phyloP scores from a whole-genome alignment of 129 eudicot genomes.

The Helianthus annuus region DNA sequence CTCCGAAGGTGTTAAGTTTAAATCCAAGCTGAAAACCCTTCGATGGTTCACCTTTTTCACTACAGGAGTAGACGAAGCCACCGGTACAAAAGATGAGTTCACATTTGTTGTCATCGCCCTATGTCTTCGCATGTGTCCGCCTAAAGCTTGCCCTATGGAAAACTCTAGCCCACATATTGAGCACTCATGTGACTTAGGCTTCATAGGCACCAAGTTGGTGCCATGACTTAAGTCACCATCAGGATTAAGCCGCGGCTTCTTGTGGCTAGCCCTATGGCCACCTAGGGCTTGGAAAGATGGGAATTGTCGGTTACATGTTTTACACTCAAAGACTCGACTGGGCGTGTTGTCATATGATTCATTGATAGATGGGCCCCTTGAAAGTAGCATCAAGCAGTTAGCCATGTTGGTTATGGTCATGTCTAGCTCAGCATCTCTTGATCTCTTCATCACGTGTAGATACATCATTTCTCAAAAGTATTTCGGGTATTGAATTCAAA shows the following conservation, averaged over 20 bases:
- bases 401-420: slow-evolving; percentile 61
- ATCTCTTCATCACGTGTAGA: slow-evolving; percentile 53
- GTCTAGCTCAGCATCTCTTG: slow-evolving; percentile 43
- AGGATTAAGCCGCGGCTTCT: slow-evolving; percentile 51
- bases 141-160: slow-evolving; percentile 83
- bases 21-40: slow-evolving; percentile 28
- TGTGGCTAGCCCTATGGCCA: slow-evolving; percentile 97
- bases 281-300: slow-evolving; percentile 90
- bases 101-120: slow-evolving; percentile 33
- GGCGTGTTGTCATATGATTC: slow-evolving; percentile 17
- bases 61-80: slow-evolving; percentile 19
- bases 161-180: slow-evolving; percentile 77
- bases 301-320: slow-evolving; percentile 79
- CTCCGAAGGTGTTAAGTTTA: slow-evolving; percentile 6
- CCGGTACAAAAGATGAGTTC: slow-evolving; percentile 4
- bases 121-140: slow-evolving; percentile 93
- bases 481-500: neutral
- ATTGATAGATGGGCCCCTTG: slow-evolving; percentile 25
- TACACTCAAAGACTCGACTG: slow-evolving; percentile 71
- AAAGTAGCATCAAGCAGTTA: slow-evolving; percentile 59
- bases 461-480: slow-evolving; percentile 28
- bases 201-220: slow-evolving; percentile 25
- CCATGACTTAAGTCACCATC: slow-evolving; percentile 28
- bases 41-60: slow-evolving; percentile 52
- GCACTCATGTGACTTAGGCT: slow-evolving; percentile 82